Conservation (phyloP, 257 asterid genomes). For the Perilla frutescens region DNA sequence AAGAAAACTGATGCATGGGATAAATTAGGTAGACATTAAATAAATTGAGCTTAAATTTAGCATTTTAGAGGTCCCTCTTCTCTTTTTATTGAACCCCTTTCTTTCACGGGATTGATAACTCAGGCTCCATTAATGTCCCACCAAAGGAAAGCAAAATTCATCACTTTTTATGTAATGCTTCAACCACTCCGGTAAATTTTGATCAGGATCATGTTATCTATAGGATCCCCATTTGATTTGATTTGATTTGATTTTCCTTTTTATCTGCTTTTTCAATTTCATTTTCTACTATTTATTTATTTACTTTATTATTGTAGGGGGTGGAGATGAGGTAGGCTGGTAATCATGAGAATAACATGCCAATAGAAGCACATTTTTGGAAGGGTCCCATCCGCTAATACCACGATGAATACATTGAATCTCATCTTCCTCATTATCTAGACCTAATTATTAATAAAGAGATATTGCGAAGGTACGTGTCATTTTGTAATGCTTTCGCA, state of each 20-base stretch:
- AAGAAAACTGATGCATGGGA: no score
- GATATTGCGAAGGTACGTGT: no score
- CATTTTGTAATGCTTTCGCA: no score
- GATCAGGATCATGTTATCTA: slow-evolving; percentile 25
- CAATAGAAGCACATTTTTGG: slow-evolving; percentile 6
- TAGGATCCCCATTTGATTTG: slow-evolving; percentile 30
- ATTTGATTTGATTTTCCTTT: not conserved
- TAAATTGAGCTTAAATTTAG: not conserved
- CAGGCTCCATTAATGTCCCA: slow-evolving; percentile 39
- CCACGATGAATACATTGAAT: not conserved
- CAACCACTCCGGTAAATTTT: slow-evolving; percentile 41
- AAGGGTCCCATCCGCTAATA: slow-evolving; percentile 1
- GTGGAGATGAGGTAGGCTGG: not conserved
- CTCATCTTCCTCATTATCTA: not conserved
- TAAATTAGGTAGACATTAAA: no score
- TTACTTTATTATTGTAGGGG: not conserved
- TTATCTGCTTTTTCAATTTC: not conserved
- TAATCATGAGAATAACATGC: slow-evolving; percentile 36
- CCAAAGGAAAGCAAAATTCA: slow-evolving; percentile 24
- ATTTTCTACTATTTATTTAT: not conserved
- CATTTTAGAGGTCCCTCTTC: no score
- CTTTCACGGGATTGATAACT: slow-evolving; percentile 47
- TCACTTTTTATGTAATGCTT: slow-evolving; percentile 44
- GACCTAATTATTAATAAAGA: no score
- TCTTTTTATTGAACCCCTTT: slow-evolving; percentile 13